Conservation (phyloP, 129 eudicot species). For the Chrysanthemum lavandulifolium region DNA sequence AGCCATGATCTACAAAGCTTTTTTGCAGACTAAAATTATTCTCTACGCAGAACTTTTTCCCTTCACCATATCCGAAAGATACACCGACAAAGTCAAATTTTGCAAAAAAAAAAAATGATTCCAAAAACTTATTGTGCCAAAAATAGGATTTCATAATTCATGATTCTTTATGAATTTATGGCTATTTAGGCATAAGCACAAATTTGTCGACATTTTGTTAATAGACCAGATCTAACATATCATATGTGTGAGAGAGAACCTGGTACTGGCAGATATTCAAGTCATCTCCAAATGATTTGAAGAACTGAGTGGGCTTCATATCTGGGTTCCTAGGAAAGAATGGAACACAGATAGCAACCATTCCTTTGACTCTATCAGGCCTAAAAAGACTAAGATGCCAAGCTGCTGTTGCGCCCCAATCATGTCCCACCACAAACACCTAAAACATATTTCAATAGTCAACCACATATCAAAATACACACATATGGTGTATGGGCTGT, state of each 20-base stretch:
- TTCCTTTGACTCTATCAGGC: slow-evolving; percentile 52
- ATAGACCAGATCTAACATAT: neutral
- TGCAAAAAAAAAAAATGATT: no score
- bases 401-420: slow-evolving; percentile 56
- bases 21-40: no score
- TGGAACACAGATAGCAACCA: slow-evolving; percentile 46
- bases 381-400: slow-evolving; percentile 55
- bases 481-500: neutral
- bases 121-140: no score
- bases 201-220: no score
- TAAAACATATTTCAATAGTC: slow-evolving; percentile 18
- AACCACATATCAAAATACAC: slow-evolving; percentile 7
- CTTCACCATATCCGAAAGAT: no score
- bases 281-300: slow-evolving; percentile 40
- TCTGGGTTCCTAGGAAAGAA: slow-evolving; percentile 43
- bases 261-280: slow-evolving; percentile 44
- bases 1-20: no score
- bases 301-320: slow-evolving; percentile 30
- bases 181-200: no score
- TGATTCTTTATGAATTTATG: no score
- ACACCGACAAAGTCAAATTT: no score
- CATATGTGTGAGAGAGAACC: slow-evolving; percentile 34
- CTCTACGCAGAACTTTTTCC: no score
- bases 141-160: no score
- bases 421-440: slow-evolving; percentile 63